Evolutionary conservation across 1,139 yeast species (phyloP), one percentile per base, ranked within the genome.

Genomic region (Scheffersomyces cryptocercus): DNA sequence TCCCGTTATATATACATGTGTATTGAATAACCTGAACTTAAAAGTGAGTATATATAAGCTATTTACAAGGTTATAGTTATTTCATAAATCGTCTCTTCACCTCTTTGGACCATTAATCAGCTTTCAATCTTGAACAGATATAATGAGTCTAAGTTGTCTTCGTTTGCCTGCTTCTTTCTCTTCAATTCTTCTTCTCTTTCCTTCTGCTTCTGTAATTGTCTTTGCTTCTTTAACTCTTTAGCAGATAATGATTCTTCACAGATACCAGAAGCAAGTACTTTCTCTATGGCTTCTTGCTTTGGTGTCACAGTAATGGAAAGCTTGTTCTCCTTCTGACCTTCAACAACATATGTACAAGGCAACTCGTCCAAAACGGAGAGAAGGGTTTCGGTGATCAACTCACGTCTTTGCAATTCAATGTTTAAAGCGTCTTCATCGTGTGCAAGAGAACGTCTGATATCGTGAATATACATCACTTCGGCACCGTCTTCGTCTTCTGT

Each of bases 51-150:
- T 31, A 14, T 14, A 31, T 31, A 31, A 20, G 35, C 35, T 31
- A 31, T 31, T 15, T 31, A 31, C 35, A 31, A 31, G 35, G 26
- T 20, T 20, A 20, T 20, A 20, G 26, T 20, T 11, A 31, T 15
- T 31, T 10, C 15, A 31, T 31, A 31, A 31, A 13, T 31, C 35
- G 7, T 31, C 13, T 14, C 24, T 15, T 31, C n/a, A 14, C 20
- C 2, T 12, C 10, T 9, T 9, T 14, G 35, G 24, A n/a, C 29
- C 13, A 15, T 29, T 14, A 12, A 10, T 53, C 54, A 71, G 41
- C 70, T 74, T 44, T 68, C 76, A 28, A 73, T 65, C 47, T 73
- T 73, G 44, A 74, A 61, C 64, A 62, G 68, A 50, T 74, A 74
- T 47, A 74, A 58, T 12, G 71, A 57, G 49, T 74, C 79, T 47